phyloP scores from a whole-genome alignment of 2,329 filamentous ascomycete genomes.

The Phyllosticta citriasiana region DNA sequence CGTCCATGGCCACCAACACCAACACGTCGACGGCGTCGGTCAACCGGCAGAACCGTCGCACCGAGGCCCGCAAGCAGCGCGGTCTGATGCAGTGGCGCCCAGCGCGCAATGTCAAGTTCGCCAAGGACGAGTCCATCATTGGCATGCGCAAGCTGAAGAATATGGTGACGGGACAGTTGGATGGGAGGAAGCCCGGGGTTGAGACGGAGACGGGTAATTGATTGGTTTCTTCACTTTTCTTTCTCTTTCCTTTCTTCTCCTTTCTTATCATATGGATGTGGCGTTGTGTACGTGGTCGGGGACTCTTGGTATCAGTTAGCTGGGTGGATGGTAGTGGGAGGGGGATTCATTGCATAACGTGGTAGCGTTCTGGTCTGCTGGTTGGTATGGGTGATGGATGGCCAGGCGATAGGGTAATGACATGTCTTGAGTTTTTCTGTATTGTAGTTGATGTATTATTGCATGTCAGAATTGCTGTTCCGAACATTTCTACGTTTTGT shows the following conservation, averaged over 20 bases:
- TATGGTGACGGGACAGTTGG: conserved; percentile 59
- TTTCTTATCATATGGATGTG: not conserved
- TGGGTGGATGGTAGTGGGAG: not conserved
- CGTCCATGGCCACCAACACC: conserved; percentile 11
- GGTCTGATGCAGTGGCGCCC: conserved; percentile 95
- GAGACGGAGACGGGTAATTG: conserved; percentile 47
- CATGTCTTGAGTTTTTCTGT: not conserved
- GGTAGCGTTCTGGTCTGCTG: not conserved
- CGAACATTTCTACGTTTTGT: too few species aligned
- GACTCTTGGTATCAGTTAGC: not conserved
- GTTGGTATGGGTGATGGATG: not conserved
- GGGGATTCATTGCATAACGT: not conserved
- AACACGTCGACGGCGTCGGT: conserved; percentile 44
- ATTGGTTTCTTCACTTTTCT: not conserved
- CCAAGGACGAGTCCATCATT: conserved; percentile 76
- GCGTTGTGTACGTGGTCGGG: not conserved
- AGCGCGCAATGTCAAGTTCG: conserved; percentile 75
- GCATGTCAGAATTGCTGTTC: not conserved
- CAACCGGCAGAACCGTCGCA: conserved; percentile 56
- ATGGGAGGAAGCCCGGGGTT: conserved; percentile 75
- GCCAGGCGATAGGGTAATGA: not conserved
- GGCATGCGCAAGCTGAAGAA: conserved; percentile 66
- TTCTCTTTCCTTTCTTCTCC: not conserved
- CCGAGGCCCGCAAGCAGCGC: conserved; percentile 72
- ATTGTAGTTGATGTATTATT: not conserved